Evolutionary conservation across 176 grass and related monocot species (phyloP).

Genomic region (Ensete glaucum): DNA sequence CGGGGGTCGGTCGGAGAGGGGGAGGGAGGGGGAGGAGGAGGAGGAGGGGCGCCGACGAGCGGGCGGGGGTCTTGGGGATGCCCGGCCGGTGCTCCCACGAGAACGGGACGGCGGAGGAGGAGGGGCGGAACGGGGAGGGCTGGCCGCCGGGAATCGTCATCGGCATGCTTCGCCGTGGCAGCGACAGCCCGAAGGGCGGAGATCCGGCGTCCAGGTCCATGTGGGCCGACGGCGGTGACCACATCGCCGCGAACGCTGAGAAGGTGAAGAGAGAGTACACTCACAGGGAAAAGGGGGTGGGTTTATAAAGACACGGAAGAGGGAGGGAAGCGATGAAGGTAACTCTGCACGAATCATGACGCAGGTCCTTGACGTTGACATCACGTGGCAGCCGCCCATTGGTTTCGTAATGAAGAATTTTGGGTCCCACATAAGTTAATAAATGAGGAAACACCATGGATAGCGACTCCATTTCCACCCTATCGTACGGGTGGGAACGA

Average conservation of each 20-base stretch:
- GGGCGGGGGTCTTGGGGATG: constrained; percentile 10
- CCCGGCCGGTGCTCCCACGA: constrained; percentile 1
- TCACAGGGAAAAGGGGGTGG: no score
- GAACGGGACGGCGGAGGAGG: constrained; percentile 11
- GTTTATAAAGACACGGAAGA: no score
- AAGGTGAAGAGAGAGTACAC: no score
- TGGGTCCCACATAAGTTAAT: no score
- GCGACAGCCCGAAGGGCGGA: background rate
- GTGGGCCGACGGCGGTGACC: background rate
- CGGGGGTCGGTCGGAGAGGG: background rate
- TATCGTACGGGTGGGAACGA: no score
- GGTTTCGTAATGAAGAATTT: no score
- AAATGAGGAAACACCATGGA: no score
- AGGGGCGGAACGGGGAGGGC: background rate
- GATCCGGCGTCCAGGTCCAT: background rate
- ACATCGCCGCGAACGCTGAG: background rate
- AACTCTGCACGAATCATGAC: no score
- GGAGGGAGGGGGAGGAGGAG: constrained; percentile 5
- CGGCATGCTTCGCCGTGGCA: background rate
- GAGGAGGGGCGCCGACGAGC: background rate
- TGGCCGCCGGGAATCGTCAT: background rate
- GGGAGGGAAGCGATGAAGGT: no score
- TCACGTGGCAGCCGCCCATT: no score
- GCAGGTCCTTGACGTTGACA: no score
- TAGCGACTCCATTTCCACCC: no score